Base-by-base conservation (phyloP, 2,329 filamentous ascomycete species). In the Balansia obtecta region DNA sequence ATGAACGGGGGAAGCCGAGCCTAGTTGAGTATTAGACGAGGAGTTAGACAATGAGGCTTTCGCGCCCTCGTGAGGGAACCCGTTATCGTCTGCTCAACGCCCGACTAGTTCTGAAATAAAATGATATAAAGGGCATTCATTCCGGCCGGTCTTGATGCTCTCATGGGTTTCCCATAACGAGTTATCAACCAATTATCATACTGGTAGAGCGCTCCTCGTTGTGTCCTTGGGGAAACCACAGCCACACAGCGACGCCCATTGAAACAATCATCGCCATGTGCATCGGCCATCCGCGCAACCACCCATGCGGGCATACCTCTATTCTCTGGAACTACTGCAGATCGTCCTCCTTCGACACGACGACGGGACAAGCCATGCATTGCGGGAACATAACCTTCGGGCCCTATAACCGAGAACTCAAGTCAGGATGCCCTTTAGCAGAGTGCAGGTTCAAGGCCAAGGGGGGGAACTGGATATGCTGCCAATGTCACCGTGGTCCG, bases 401-500 rank as follows among this genome's bases (percentile, higher is more conserved):
- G 7, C 63, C 65, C 1, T 66, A 68, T 34, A 11, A 39, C 2
- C 73, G 76, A 56, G 62, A 68, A 38, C 68, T 67, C 52, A 70
- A 64, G 38, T 54, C 64, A 2, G 65, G 67, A 40, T 79, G 76
- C 48, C 72, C 73, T 12, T 62, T 79, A 18, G 65, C 69, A 53
- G 71, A 74, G 57, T 80, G 76, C 58, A 66, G 71, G 54, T 79
- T 72, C 61, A 69, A 69, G 50, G 66, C 68, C 45, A 68, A 75
- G 37, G 72, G 69, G 39, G 70, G 73, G 16, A 68, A 61, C 32
- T 79, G 76, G 76, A 70, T 65, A n/a, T 80, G 76, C 55, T 80
- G 76, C 60, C 58, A 67, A 34, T 80, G 76, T 56, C 64, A 69
- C 2, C 66, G 72, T 39, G 73, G 73, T 0, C 72, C 74, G 16